Evolutionary conservation across 2,329 filamentous ascomycete species (phyloP).

Genomic region (Emmonsiellopsis sp.): DNA sequence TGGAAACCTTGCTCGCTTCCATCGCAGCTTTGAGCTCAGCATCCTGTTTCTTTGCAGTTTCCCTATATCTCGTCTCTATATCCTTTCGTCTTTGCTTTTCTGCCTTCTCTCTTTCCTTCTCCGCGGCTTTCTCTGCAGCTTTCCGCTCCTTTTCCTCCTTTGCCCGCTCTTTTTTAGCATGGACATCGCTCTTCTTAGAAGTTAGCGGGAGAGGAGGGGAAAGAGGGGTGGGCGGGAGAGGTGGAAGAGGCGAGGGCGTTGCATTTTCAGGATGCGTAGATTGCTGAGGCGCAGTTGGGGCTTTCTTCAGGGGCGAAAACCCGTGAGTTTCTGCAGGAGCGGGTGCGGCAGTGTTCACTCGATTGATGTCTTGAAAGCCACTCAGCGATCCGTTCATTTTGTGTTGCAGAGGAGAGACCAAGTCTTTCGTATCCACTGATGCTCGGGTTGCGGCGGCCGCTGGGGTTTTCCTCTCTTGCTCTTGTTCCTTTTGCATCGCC

Average conservation of each 20-base stretch:
- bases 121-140: constrained; percentile 36
- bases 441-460: constrained; percentile 15
- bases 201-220: constrained; percentile 22
- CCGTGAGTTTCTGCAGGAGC: constrained; percentile 27
- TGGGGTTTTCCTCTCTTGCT: constrained; percentile 56
- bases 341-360: constrained; percentile 31
- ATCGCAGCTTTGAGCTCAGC: constrained; percentile 56
- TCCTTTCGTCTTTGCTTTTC: constrained; percentile 48
- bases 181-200: constrained; percentile 47
- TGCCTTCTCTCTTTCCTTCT: constrained; percentile 38
- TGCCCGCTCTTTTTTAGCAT: constrained; percentile 58
- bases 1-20: constrained; percentile 56
- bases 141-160: constrained; percentile 51
- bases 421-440: constrained; percentile 39
- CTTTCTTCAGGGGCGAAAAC: constrained; percentile 22
- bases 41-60: constrained; percentile 48
- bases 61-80: constrained; percentile 46
- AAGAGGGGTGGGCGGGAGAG: constrained; percentile 15
- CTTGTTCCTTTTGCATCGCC: constrained; percentile 66
- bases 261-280: constrained; percentile 26
- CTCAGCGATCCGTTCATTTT: constrained; percentile 24
- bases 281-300: constrained; percentile 41
- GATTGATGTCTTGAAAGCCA: constrained; percentile 24
- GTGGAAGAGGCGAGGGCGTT: constrained; percentile 6
- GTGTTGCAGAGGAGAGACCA: constrained; percentile 5